Evolutionary conservation across 352 stramenopile species (phyloP), one percentile per base, ranked within the genome.

Genomic region (Pythium angustatum): DNA sequence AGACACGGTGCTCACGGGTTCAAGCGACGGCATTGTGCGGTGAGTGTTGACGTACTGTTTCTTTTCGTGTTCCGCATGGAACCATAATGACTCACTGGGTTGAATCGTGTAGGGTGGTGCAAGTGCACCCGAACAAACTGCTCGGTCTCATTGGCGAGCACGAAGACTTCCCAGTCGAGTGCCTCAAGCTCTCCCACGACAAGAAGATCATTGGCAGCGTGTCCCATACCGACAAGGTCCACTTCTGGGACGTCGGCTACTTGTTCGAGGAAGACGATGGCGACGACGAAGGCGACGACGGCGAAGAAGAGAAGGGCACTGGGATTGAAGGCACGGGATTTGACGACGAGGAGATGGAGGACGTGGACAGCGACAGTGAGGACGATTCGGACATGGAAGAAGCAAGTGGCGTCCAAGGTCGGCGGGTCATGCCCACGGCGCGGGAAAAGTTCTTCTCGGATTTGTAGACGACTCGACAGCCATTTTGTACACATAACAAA

Each of bases 151-250:
- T 99, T 40, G 96, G 96, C 21, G 84, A 97, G 58, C 92, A 98
- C 77, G 94, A 98, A 73, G 96, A 98, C 38, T 98, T 98, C 66
- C 95, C 96, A 0, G 88, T 99, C 27, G 97, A 99, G 76, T 88
- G 70, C 9, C 77, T 95, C 38, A 91, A 91, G 75, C 88, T 93
- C 52, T 93, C 89, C 65, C 75, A 88, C 45, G 88, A 96, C 69
- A 86, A 88, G 58, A 88, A 89, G 43, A 76, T 98, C 71, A 85
- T 99, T 33, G 94, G 90, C 55, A 98, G 89, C 77, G 71, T 98
- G 44, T 97, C 88, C 28, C 93, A 98, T 75, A 96, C 97, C 36
- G 92, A 96, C 66, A 96, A 94, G 58, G 91, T 99, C 58, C 78
- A 97, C 60, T 97, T 98, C 57, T 99, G 93, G 94, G 96, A 99